A percentile compares a stretch with the other conserved stretches of the same genome.
phyloP scores from a whole-genome alignment of 2,329 filamentous ascomycete species.

The Pseudocercospora fuligena region DNA sequence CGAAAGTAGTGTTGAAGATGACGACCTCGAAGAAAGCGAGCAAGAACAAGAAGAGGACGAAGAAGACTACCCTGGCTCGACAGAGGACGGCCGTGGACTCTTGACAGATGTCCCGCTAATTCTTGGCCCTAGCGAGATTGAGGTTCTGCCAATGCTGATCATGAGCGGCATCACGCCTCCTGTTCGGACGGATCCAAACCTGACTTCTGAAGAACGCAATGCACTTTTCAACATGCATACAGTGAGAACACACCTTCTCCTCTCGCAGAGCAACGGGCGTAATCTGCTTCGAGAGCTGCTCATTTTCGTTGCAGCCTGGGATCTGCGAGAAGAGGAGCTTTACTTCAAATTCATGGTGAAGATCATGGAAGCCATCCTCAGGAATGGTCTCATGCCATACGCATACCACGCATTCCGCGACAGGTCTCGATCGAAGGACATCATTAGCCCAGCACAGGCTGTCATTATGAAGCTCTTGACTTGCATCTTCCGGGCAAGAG shows the following conservation, averaged over 20 bases:
- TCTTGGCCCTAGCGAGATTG: constrained; percentile 90
- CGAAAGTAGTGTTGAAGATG: constrained; percentile 25
- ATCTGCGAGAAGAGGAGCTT: constrained; percentile 87
- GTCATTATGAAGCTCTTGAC: constrained; percentile 90
- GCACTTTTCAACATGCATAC: constrained; percentile 80
- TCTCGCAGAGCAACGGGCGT: constrained; percentile 87
- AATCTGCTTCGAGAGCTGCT: constrained; percentile 88
- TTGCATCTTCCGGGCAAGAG: constrained; percentile 76
- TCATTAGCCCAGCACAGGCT: constrained; percentile 92
- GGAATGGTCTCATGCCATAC: constrained; percentile 86
- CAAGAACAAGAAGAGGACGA: constrained; percentile 74
- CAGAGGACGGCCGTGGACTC: constrained; percentile 76
- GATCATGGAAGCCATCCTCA: constrained; percentile 90
- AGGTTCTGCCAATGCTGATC: constrained; percentile 95
- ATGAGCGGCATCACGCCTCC: constrained; percentile 91
- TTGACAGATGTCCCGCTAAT: constrained; percentile 94
- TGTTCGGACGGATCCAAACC: constrained; percentile 57
- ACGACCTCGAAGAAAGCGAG: constrained; percentile 63
- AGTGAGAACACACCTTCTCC: constrained; percentile 83
- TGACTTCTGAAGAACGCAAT: constrained; percentile 56
- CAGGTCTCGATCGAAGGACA: constrained; percentile 74
- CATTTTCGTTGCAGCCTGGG: constrained; percentile 97
- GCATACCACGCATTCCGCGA: constrained; percentile 91
- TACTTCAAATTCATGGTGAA: constrained; percentile 97
- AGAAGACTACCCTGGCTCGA: constrained; percentile 67